Base-by-base conservation (phyloP, 495 filamentous ascomycete genomes). In the Neurospora sp. region DNA sequence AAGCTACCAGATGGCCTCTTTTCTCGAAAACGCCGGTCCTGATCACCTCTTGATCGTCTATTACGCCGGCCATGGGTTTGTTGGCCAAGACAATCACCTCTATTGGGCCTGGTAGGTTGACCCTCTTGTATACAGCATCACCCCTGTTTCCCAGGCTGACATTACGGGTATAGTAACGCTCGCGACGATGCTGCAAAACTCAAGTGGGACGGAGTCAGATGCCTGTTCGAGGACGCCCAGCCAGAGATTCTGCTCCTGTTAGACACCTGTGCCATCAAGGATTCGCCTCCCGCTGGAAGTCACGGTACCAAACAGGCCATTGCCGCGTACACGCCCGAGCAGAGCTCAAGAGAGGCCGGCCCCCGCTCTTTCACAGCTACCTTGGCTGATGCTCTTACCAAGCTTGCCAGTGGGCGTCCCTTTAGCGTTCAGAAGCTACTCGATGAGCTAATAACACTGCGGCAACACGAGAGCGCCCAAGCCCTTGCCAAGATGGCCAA, bases 1-100 rank as follows among this genome's bases (percentile, higher is more conserved):
- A 20, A 84, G 84, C 6, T 82, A 86, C 72, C 83, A 85, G 72
- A 84, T 89, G 78, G 77, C 81, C 16, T 82, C 82, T 0, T 85
- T 86, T 46, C 79, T 87, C 38, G 84, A 89, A 72, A 82, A 84
- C 59, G 86, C 86, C 11, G 76, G 83, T 27, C 81, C 85, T 3
- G 85, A 87, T 71, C 86, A 88, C 69, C 84, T 89, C 1, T 76
- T 87, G 72, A 86, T 89, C 72, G 84, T 89, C 73, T 87, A 88
- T 76, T 89, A 89, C 75, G 86, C 85, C 41, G 87, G 87, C 14
- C 80, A 87, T 74, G 84, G 86, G 20, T 85, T 81, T 73, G 78
- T 86, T 70, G 84, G 85, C 3, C 72, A 80, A 7, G 85, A 89
- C 74, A 82, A 84, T 73, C 85, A 87, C 74, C 80, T 88, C 5